Evolutionary conservation across 2,329 filamentous ascomycete species (phyloP), one percentile per base, ranked within the genome.

Genomic region (Diplodia scrobiculata): DNA sequence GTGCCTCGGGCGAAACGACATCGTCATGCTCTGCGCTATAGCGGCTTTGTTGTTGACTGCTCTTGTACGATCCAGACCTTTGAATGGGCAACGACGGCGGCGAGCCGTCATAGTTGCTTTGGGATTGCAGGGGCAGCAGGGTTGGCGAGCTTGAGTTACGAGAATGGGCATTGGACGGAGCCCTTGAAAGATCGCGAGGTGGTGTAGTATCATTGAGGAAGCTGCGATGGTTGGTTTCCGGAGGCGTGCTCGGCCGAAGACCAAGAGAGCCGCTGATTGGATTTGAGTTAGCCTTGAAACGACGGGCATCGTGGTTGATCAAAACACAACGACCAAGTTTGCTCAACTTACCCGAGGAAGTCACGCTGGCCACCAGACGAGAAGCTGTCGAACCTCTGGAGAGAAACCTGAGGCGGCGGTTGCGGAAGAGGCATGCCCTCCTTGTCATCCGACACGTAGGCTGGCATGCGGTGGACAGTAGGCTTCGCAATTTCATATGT

Each of bases 51-150:
- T n/a, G 27, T 38, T 52, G 66, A 67, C 17, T 69, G 67, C 34
- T 69, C 66, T 50, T 50, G 13, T 72, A 68, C 4, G 70, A 65
- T 54, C 72, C 75, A 21, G 67, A 68, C n/a, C 75, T 67, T 25
- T 72, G 58, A 10, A 62, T 62, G 69, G 48, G 72, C 25, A 36
- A n/a, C 71, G 36, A 69, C 68, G 25, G 69, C 69, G 25, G 71
- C 70, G 14, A 74, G 66, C 1, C 75, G 74, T 38, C 73, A 69
- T 10, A 75, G 74, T 66, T 77, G 50, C 34, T 19, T 45, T 19
- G 72, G 69, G 9, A 72, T 48, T 66, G 63, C 25, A 66, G 45
- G 9, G 63, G 52, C 5, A 66, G 34, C 7, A 54, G 25, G 14
- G 41, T 52, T 3, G 64, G 64, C n/a, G 54, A 53, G 29, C 54